A percentile compares a stretch with the other conserved stretches of the same genome.
Conservation (phyloP, 306 rosid species). For the Vigna mungo region DNA sequence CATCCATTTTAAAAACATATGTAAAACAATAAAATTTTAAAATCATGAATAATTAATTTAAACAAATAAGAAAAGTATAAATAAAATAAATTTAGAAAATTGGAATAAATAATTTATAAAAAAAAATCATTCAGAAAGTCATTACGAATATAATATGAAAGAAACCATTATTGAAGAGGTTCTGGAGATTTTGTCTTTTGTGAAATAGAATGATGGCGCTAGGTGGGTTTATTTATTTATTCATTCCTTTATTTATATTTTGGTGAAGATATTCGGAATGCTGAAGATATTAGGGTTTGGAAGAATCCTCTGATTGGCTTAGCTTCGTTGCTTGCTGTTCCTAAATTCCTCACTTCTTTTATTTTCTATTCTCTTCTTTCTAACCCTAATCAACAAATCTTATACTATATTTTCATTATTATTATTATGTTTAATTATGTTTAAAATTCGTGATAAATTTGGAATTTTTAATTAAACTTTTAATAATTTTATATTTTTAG, state of each 20-base stretch:
- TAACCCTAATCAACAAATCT: not conserved
- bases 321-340: not conserved
- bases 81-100: not conserved
- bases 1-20: too few relatives aligned
- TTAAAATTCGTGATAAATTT: too few relatives aligned
- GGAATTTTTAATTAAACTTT: too few relatives aligned
- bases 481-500: too few relatives aligned
- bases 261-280: slow-evolving; percentile 15
- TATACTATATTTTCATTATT: not conserved
- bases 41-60: not conserved
- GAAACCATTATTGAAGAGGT: not conserved
- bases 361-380: not conserved
- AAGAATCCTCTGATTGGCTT: not conserved
- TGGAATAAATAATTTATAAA: not conserved
- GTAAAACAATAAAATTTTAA: too few relatives aligned
- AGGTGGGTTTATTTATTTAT: not conserved
- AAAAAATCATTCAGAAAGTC: not conserved
- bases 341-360: not conserved
- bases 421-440: too few relatives aligned
- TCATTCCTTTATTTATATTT: not conserved
- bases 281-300: slow-evolving; percentile 20
- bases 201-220: not conserved
- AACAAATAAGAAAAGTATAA: not conserved
- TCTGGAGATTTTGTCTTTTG: not conserved
- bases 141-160: not conserved